Base-by-base conservation (phyloP, 148 eudicot genomes). In the Gaultheria prostrata region DNA sequence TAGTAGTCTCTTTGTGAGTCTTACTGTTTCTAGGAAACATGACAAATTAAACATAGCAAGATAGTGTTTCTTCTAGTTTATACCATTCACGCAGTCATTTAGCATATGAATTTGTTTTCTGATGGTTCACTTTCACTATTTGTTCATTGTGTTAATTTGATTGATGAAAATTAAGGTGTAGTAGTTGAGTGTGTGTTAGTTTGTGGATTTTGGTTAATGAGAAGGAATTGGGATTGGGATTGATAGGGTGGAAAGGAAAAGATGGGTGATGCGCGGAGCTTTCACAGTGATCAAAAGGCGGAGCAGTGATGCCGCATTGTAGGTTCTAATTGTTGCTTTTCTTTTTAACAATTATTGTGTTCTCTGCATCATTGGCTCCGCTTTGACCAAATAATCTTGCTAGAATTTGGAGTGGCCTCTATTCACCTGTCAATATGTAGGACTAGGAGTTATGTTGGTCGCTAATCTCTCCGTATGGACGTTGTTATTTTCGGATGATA, bases 1-100 rank as follows among this genome's bases (percentile, higher is more conserved):
- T 94, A 94, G 79, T 93, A 89, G 84, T 94, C 82, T 86, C 86
- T 93, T 95, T 86, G 92, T 92, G 95, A 92, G 97, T 95, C 89
- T 85, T 82, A 43, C 82, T 72, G 85, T 89, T 86, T 89, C 88
- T 89, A 86, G 92, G 90, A 77, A 80, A 80, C 74, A 80, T 83
- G 85, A 83, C 18, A 12, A 43, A 70, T n/a, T 33, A 84, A 79
- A 49, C 72, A 48, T 18, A 67, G 7, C 43, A 78, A 83, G 46
- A 49, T 26, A 10, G 0, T 39, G 4, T 24, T 17, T 57, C 18
- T 21, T 15, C 17, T 28, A 7, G 32, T 26, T 77, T 17, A 24
- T 70, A 24, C 18, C 18, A 9, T 57, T 57, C 50, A 6, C 28
- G 1, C 21, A 17, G 18, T 30, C 12, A 74, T 83, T 49, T 18